phyloP scores from a whole-genome alignment of 139 green algal species.

The Tetradesmus obliquus region DNA sequence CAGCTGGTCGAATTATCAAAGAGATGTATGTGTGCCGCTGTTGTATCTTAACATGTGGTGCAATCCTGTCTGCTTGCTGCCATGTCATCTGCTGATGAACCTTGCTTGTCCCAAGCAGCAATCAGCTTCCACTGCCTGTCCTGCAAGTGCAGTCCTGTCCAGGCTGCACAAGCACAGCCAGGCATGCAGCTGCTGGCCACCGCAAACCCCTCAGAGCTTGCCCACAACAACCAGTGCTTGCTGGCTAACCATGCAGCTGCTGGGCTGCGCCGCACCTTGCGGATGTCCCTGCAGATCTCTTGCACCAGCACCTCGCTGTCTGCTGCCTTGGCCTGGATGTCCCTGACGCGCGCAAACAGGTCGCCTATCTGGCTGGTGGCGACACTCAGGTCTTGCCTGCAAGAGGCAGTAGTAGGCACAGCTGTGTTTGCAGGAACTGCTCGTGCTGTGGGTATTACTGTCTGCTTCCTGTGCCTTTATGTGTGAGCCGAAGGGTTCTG shows the following conservation, averaged over 20 bases:
- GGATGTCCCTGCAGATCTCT: slow-evolving; percentile 90
- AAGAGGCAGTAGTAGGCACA: background rate
- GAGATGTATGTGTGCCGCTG: background rate
- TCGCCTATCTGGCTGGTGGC: slow-evolving; percentile 83
- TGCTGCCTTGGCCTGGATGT: slow-evolving; percentile 93
- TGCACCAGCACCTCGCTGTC: slow-evolving; percentile 96
- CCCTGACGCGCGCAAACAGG: slow-evolving; percentile 82
- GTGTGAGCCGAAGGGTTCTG: background rate
- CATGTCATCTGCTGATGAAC: background rate
- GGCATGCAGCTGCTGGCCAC: background rate
- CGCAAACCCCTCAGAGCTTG: background rate
- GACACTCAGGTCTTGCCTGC: slow-evolving; percentile 78
- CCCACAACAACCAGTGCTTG: background rate
- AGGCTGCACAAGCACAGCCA: background rate
- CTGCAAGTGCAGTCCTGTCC: background rate
- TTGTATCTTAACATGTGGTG: background rate
- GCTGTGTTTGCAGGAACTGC: background rate
- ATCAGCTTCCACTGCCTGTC: background rate
- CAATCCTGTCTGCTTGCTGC: background rate
- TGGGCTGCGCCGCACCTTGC: slow-evolving; percentile 30
- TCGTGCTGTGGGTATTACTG: background rate
- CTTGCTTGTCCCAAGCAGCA: background rate
- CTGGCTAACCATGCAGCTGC: background rate
- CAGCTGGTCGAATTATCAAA: background rate
- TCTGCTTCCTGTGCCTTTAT: background rate